phyloP scores from a whole-genome alignment of 176 grass and related monocot genomes.

The Oryza glaberrima region DNA sequence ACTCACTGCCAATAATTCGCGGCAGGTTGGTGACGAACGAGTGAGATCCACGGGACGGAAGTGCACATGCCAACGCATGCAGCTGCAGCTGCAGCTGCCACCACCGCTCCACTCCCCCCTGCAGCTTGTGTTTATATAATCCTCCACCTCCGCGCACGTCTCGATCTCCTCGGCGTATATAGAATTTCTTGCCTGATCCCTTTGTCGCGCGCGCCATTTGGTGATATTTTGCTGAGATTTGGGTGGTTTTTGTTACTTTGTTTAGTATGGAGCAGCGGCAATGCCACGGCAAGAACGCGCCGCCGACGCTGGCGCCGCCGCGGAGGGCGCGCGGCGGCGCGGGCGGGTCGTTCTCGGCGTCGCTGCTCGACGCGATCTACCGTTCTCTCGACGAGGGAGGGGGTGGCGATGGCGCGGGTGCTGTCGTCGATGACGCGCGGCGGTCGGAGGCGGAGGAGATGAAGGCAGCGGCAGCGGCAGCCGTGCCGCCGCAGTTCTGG shows the following conservation, averaged over 20 bases:
- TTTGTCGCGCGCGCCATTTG: background rate
- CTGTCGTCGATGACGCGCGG: background rate
- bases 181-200: background rate
- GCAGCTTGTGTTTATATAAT: constrained; percentile 41
- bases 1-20: constrained; percentile 20
- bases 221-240: background rate
- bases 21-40: constrained; percentile 15
- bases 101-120: constrained; percentile 23
- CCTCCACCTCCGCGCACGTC: background rate
- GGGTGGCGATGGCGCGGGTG: background rate
- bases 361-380: constrained; percentile 74
- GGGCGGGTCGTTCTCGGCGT: constrained; percentile 67
- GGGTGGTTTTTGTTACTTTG: background rate
- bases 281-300: constrained; percentile 11
- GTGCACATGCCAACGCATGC: constrained; percentile 45
- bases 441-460: constrained; percentile 31
- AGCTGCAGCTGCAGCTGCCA: background rate
- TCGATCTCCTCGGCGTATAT: background rate
- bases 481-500: constrained; percentile 55
- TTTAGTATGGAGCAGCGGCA: constrained; percentile 36
- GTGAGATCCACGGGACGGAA: background rate
- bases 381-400: constrained; percentile 56
- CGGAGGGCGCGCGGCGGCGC: constrained; percentile 16
- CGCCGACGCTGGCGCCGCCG: constrained; percentile 34
- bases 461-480: constrained; percentile 9